Percentiles rank a stretch among this genome's conserved stretches.
phyloP scores from a whole-genome alignment of 2,329 filamentous ascomycete genomes.

The Exophiala viscosa region DNA sequence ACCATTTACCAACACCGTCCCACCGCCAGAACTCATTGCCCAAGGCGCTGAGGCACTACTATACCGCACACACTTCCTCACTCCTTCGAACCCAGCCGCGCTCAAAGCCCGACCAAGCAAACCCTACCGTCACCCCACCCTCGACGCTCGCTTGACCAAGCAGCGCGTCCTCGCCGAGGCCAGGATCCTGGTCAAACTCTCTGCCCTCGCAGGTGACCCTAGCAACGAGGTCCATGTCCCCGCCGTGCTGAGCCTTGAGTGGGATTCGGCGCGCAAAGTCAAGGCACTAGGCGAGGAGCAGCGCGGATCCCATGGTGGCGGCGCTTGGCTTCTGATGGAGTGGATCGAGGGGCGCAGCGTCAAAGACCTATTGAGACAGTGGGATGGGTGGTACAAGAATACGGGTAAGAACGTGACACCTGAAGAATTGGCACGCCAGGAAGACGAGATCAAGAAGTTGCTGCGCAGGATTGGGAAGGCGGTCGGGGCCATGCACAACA shows the following conservation, averaged over 20 bases:
- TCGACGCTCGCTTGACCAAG: conserved; percentile 82
- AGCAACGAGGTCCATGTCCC: conserved; percentile 66
- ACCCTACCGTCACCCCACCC: conserved; percentile 82
- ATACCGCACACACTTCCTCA: conserved; percentile 79
- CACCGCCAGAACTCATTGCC: conserved; percentile 67
- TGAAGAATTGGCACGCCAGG: conserved; percentile 35
- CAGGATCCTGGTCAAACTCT: conserved; percentile 73
- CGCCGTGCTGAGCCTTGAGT: conserved; percentile 67
- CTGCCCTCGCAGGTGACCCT: conserved; percentile 34
- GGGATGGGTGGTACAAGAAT: conserved; percentile 53
- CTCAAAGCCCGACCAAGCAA: conserved; percentile 91
- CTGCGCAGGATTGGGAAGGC: conserved; percentile 68
- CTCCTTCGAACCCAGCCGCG: conserved; percentile 64
- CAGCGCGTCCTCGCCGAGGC: conserved; percentile 87
- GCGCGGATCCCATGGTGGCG: conserved; percentile 56
- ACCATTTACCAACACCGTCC: conserved; percentile 61
- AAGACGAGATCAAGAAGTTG: conserved; percentile 55
- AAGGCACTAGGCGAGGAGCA: conserved; percentile 52
- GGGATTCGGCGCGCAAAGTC: conserved; percentile 36
- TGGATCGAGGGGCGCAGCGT: conserved; percentile 76
- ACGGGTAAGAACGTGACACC: conserved; percentile 30
- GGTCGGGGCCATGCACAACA: conserved; percentile 72
- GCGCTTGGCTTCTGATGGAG: conserved; percentile 76
- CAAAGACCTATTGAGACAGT: conserved; percentile 64
- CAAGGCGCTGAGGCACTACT: conserved; percentile 96